Conservation (phyloP, 306 rosid species). For the Sphenostylis stenocarpa region DNA sequence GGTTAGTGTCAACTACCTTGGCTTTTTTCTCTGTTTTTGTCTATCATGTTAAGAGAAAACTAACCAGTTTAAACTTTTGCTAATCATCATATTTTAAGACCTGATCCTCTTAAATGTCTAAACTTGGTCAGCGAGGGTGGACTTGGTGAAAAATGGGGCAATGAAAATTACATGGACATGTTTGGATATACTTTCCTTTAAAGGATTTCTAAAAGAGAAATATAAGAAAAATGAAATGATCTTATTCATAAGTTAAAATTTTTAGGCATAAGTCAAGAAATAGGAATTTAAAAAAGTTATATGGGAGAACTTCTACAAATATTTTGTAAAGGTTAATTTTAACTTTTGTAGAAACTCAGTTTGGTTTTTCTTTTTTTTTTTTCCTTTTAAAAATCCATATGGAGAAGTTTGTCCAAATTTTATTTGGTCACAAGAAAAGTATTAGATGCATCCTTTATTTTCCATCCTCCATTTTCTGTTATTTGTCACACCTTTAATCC, state of each 20-base stretch:
- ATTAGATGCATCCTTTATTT: conserved; percentile 3
- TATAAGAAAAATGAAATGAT: no score
- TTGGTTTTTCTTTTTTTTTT: no score
- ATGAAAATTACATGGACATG: neutral
- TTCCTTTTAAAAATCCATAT: no score
- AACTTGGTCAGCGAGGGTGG: neutral
- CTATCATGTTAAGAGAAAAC: conserved; percentile 24
- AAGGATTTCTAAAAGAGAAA: no score
- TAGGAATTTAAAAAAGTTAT: no score
- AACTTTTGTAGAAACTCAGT: no score
- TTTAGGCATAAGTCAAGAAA: no score
- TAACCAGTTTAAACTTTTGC: neutral
- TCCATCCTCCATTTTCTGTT: conserved; percentile 11
- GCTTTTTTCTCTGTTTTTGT: conserved; percentile 25
- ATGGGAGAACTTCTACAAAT: no score
- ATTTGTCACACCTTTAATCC: neutral
- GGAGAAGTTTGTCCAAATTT: neutral
- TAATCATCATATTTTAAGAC: neutral
- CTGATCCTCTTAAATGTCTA: conserved; percentile 21
- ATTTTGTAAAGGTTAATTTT: no score
- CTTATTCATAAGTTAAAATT: no score
- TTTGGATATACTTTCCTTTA: no score
- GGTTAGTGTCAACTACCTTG: conserved; percentile 48
- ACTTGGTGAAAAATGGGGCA: neutral
- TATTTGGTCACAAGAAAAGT: conserved; percentile 10